Base-by-base conservation (phyloP, 1,139 yeast genomes). In the Nakaseomyces kungkrabaensis region DNA sequence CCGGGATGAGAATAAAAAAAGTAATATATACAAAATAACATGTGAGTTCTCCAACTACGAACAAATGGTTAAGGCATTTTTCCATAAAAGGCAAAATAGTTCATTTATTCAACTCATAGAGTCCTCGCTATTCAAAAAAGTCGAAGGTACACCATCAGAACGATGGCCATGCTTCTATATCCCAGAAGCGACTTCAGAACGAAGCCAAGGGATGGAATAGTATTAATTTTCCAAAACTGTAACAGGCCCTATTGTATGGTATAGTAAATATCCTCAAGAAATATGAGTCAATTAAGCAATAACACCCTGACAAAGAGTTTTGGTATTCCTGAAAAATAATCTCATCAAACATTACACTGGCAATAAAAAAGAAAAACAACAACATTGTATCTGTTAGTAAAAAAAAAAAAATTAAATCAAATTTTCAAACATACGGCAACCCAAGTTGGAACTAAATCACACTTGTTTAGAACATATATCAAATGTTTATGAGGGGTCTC, bases 381-480 rank as follows among this genome's bases (percentile, higher is more conserved):
- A 34, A 11, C 11, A 17, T 6, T 17, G 25, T 24, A 38, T 38
- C 40, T 27, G 51, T 48, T 32, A 54, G 50, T 45, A 51, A 50
- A 45, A 50, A 46, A 47, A 51, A 54, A 46, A 48, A 50, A 17
- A 17, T 17, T 2, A 17, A 17, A 17, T 17, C 22, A 17, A 17
- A 3, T 17, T 17, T 53, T 53, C 51, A 57, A 57, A 89, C 97
- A 79, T 87, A 92, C 97, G 65, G 98, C 96, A 63, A 89, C 97
- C 97, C 97, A 92, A 51, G 97, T 92, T 56, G 98, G 98, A 49
- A 94, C 97, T 63, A 92, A 79, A 74, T 92, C 98, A 78, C 97
- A 89, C 78, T 92, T 92, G 78, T 92, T 92, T 69, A 92, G 74
- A 49, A 92, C 97, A 67, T 85, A 90, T 56, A 92, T 85, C 73